These are phyloP conservation scores for Pelargonium citronellum DNA, from an alignment of 441 rosid species.

Conservation along the genomic window DNA sequence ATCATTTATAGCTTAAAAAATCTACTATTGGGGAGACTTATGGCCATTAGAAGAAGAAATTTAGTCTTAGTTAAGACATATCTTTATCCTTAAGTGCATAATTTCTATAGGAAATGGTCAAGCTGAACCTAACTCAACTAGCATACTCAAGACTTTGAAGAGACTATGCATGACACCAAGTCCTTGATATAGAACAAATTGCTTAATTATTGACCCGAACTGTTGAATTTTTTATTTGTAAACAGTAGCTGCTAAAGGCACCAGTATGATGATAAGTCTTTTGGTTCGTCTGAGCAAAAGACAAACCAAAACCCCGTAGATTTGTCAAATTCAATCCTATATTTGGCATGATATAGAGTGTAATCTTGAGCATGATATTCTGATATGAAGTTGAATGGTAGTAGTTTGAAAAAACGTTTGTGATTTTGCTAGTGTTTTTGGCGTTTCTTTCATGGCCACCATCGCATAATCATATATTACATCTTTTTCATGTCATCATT, in stretches of 20 bases:
- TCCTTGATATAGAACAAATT: background rate
- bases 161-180: slow-evolving; percentile 17
- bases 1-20: no score
- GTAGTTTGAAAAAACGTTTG: no score
- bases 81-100: background rate
- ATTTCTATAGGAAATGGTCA: slow-evolving; percentile 17
- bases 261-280: background rate
- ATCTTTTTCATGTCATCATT: background rate
- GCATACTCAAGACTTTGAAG: slow-evolving; percentile 25
- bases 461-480: background rate
- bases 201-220: background rate
- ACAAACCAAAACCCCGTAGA: background rate
- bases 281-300: background rate
- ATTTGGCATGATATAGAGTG: background rate
- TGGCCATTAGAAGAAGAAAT: background rate
- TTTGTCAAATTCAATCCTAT: background rate
- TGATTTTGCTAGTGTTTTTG: background rate
- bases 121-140: slow-evolving; percentile 31
- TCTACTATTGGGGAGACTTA: background rate
- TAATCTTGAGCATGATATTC: no score
- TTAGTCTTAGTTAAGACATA: background rate
- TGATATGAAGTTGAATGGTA: background rate
- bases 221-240: background rate
- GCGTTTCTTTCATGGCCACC: background rate
- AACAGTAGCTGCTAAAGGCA: background rate